phyloP scores from a whole-genome alignment of 2,329 filamentous ascomycete genomes.

The Geoglossum cookeanum region DNA sequence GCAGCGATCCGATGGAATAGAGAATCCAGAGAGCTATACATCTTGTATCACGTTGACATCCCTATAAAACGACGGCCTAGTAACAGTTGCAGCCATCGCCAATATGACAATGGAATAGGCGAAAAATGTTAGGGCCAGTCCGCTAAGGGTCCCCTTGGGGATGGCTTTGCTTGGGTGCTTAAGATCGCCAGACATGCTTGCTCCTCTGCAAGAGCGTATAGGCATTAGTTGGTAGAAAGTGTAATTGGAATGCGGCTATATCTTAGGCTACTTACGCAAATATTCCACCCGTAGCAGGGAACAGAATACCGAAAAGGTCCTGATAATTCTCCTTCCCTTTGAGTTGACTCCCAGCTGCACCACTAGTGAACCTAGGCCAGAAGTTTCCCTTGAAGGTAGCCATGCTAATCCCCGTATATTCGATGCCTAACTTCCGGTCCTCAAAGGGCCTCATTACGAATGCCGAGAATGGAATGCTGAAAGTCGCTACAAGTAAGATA shows the following conservation, averaged over 20 bases:
- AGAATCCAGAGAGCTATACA: slow-evolving; percentile 18
- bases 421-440: slow-evolving; percentile 39
- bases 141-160: slow-evolving; percentile 64
- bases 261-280: slow-evolving; percentile 27
- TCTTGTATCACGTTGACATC: slow-evolving; percentile 67
- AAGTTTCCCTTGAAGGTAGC: slow-evolving; percentile 57
- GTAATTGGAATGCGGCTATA: slow-evolving; percentile 11
- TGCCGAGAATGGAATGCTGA: slow-evolving; percentile 69
- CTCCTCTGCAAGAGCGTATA: slow-evolving; percentile 31
- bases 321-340: slow-evolving; percentile 52
- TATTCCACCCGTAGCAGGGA: slow-evolving; percentile 47
- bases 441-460: slow-evolving; percentile 48
- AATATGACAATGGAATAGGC: slow-evolving; percentile 60
- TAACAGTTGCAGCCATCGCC: slow-evolving; percentile 58
- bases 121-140: slow-evolving; percentile 55
- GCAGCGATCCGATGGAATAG: neutral
- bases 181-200: slow-evolving; percentile 79
- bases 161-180: slow-evolving; percentile 70
- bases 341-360: slow-evolving; percentile 41
- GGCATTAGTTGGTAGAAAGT: slow-evolving; percentile 19
- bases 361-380: slow-evolving; percentile 43
- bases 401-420: slow-evolving; percentile 60
- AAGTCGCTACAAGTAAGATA: slow-evolving; percentile 50
- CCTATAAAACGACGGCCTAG: slow-evolving; percentile 50
- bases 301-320: slow-evolving; percentile 69